Base-by-base conservation (phyloP, 768 basidiomycete genomes). In the Candolleomyces aberdarensis region DNA sequence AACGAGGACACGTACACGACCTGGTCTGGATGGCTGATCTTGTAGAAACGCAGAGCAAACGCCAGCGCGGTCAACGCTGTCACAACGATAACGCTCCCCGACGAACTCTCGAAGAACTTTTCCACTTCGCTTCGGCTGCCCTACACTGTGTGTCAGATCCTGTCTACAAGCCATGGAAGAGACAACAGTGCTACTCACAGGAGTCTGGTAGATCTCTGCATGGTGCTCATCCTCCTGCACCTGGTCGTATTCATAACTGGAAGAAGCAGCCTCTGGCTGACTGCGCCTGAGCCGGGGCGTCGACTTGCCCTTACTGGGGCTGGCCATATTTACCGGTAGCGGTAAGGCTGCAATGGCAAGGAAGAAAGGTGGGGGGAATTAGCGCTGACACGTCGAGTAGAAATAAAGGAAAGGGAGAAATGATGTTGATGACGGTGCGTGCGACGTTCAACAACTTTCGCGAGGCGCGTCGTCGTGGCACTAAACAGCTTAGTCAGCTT, bases 1-100 rank as follows among this genome's bases (percentile, higher is more conserved):
- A 51, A 20, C 54, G 56, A 32, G 52, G 58, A 48, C 36, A 82
- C 92, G 71, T 75, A 94, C 92, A 96, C 94, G 63, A 96, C 94
- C 78, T 94, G 91, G 80, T 95, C 92, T 48, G 94, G 95, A 71
- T 92, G 88, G 70, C 89, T 92, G 71, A 96, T 93, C 79, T 96
- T 93, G 82, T 92, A 96, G 77, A 96, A 95, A 39, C 95, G 87
- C 63, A 94, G 70, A 19, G 86, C 86, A 71, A 95, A 92, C 20
- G 94, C 91, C 54, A 93, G 72, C 3, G 84, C 78, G 19, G 93
- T 94, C 48, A 93, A 79, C 15, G 80, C 67, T 49, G 77, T 79
- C 48, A 90, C 84, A n/a, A 88, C 79, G 29, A 81, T 74, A 61
- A 80, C 75, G 73, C 88, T 92, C 53, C 83, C 87, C 58, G 80